phyloP scores from a whole-genome alignment of 2,329 filamentous ascomycete species.

The Pestalotiopsis sp. region DNA sequence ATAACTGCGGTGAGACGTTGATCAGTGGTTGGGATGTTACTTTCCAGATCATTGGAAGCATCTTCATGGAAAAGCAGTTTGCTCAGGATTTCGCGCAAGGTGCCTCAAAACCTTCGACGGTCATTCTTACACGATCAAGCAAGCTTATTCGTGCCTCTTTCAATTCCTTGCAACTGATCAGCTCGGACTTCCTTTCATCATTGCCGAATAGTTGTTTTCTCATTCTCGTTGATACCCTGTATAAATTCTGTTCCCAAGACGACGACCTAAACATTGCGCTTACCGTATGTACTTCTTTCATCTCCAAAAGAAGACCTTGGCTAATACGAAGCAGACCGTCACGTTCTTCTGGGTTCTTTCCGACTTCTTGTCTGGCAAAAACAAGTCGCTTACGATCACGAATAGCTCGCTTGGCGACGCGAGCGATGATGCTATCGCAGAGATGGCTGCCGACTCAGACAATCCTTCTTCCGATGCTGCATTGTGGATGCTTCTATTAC shows the following conservation, averaged over 20 bases:
- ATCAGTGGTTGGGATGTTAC: constrained; percentile 82
- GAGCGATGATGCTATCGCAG: constrained; percentile 57
- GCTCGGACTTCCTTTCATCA: constrained; percentile 86
- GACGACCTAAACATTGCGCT: constrained; percentile 95
- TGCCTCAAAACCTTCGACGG: constrained; percentile 29
- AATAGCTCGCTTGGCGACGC: constrained; percentile 55
- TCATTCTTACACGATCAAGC: constrained; percentile 61
- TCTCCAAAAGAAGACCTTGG: neutral
- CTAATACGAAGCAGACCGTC: constrained; percentile 62
- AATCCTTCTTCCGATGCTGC: constrained; percentile 67
- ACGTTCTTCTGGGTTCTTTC: constrained; percentile 97
- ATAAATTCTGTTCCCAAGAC: constrained; percentile 84
- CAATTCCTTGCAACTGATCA: constrained; percentile 85
- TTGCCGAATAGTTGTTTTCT: constrained; percentile 72
- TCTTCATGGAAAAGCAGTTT: constrained; percentile 60
- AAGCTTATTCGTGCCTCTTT: constrained; percentile 86
- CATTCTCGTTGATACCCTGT: constrained; percentile 82
- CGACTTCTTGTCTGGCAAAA: constrained; percentile 73
- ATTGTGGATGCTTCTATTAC: constrained; percentile 76
- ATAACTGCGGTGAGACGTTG: constrained; percentile 84
- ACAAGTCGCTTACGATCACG: constrained; percentile 59
- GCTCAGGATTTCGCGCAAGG: constrained; percentile 34
- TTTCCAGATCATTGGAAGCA: constrained; percentile 82
- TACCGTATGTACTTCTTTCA: constrained; percentile 58
- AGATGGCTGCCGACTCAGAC: constrained; percentile 60